Evolutionary conservation across 164 flowering plant genomes (phyloP).

Genomic region (Berberis vulgaris): DNA sequence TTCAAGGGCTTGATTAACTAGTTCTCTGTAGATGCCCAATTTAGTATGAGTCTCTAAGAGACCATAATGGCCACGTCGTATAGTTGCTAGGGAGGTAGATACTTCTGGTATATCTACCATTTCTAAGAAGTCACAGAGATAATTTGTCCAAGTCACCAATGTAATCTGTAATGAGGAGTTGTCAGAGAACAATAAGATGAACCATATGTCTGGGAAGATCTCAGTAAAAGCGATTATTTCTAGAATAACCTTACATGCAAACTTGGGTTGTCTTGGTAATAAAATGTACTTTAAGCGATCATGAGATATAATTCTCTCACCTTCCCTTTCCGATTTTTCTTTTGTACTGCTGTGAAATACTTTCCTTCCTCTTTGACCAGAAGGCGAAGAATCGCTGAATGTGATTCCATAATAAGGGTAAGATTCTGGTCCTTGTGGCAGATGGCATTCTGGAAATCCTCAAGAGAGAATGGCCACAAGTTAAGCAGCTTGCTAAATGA

Average conservation of each 20-base stretch:
- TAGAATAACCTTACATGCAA: no score
- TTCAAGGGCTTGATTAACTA: conserved; percentile 47
- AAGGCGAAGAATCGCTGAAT: conserved; percentile 62
- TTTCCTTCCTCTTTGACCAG: conserved; percentile 56
- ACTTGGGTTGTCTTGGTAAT: no score
- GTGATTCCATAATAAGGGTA: conserved; percentile 59
- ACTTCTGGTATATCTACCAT: conserved; percentile 44
- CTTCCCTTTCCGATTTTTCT: conserved; percentile 54
- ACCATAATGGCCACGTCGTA: conserved; percentile 82
- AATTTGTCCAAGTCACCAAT: conserved; percentile 66
- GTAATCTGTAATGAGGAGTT: conserved; percentile 47
- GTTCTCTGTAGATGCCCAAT: conserved; percentile 48
- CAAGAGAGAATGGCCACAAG: conserved; percentile 76
- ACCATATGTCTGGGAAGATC: not conserved
- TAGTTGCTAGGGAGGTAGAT: conserved; percentile 37
- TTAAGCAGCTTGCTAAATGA: conserved; percentile 62
- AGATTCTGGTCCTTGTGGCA: conserved; percentile 66
- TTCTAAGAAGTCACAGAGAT: conserved; percentile 79
- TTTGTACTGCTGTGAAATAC: conserved; percentile 30
- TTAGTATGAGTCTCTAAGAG: conserved; percentile 57
- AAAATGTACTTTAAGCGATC: no score
- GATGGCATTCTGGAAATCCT: conserved; percentile 80
- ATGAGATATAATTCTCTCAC: conserved; percentile 16
- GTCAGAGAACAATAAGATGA: not conserved
- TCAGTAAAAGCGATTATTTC: not conserved